Evolutionary conservation across 2,329 filamentous ascomycete genomes (phyloP).

Genomic region (Botrytis porri): DNA sequence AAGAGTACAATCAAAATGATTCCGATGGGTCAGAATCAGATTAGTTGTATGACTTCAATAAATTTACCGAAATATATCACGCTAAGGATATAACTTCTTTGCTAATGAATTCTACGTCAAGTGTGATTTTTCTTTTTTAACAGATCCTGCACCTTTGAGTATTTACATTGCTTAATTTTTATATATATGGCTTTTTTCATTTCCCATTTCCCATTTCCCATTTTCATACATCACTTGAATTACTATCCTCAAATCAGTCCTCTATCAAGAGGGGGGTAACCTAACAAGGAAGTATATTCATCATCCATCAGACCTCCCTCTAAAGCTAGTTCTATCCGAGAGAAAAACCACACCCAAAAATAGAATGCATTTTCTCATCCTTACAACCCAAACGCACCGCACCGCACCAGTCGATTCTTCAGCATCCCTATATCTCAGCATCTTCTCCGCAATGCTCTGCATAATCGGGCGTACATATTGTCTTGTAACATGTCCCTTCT

Average conservation of each 20-base stretch:
- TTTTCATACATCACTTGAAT: background rate
- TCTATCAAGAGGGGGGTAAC: background rate
- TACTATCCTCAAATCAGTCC: background rate
- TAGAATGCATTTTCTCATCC: background rate
- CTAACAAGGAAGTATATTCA: background rate
- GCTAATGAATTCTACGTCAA: background rate
- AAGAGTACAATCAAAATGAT: conserved; percentile 43
- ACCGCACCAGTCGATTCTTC: background rate
- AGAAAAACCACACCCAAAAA: background rate
- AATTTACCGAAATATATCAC: background rate
- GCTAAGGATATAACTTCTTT: background rate
- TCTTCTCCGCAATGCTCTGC: no score
- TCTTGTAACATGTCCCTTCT: background rate
- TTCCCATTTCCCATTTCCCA: background rate
- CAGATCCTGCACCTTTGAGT: background rate
- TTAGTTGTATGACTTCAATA: background rate
- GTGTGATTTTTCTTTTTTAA: background rate
- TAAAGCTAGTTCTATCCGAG: background rate
- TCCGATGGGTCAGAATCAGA: background rate
- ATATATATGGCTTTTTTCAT: no score
- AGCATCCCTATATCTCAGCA: background rate
- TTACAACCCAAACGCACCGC: background rate
- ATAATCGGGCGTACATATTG: background rate
- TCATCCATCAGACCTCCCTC: background rate
- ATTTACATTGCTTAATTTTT: no score